Evolutionary conservation across 768 basidiomycete species (phyloP).

Genomic region (Lactifluus piperatus): DNA sequence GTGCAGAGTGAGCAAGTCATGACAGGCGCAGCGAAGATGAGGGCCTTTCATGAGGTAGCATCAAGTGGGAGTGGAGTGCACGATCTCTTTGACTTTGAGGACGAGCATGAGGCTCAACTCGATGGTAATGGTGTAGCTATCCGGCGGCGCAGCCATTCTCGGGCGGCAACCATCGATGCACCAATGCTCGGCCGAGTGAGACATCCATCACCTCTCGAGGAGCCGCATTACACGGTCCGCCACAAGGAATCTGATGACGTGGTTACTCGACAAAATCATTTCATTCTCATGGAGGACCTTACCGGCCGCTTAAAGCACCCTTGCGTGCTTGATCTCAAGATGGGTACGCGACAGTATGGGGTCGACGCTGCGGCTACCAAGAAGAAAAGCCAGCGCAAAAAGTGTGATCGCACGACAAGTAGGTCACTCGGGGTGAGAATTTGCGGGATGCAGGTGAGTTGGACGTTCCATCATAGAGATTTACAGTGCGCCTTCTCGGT

Average conservation of each 20-base stretch:
- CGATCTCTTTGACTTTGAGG: conserved; percentile 20
- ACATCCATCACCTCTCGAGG: conserved; percentile 16
- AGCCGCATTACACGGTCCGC: conserved; percentile 19
- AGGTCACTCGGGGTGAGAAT: conserved; percentile 83
- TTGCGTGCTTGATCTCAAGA: conserved; percentile 96
- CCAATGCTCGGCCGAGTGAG: conserved; percentile 3
- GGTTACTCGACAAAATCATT: conserved; percentile 87
- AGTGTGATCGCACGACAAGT: conserved; percentile 95
- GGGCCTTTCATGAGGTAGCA: conserved; percentile 13
- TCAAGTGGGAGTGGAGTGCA: neutral
- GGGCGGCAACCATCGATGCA: conserved; percentile 26
- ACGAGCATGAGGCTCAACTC: conserved; percentile 14
- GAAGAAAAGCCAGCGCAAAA: conserved; percentile 98
- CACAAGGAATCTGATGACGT: conserved; percentile 36
- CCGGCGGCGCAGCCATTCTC: conserved; percentile 36
- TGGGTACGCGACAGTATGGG: conserved; percentile 99
- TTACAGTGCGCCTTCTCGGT: conserved; percentile 4
- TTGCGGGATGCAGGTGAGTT: conserved; percentile 96
- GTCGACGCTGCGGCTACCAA: conserved; percentile 87
- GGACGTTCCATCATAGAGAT: conserved; percentile 1
- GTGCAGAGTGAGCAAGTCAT: conserved; percentile 56
- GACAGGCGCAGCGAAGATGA: conserved; percentile 26
- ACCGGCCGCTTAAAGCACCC: conserved; percentile 87
- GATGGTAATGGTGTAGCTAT: conserved; percentile 11
- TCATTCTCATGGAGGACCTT: conserved; percentile 98